A percentile compares a stretch with the other conserved stretches of the same genome.
phyloP scores from a whole-genome alignment of 441 rosid genomes.

The Eruca vesicaria region DNA sequence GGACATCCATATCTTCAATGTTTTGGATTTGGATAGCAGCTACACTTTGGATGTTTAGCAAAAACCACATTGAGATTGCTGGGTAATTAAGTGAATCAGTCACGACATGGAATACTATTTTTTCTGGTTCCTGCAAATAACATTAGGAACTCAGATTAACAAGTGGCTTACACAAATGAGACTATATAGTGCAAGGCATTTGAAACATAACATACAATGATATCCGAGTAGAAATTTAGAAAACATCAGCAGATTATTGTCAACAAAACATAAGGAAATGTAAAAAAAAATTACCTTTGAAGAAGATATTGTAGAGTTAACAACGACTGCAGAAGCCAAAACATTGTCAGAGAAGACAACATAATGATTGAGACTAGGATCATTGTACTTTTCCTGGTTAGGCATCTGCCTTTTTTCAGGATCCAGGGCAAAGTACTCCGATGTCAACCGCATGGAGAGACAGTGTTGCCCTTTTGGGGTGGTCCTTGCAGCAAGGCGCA shows the following conservation, averaged over 20 bases:
- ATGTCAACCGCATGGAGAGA: slow-evolving; percentile 81
- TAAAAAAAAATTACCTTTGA: slow-evolving; percentile 56
- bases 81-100: slow-evolving; percentile 86
- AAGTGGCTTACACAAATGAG: slow-evolving; percentile 9
- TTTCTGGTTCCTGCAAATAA: slow-evolving; percentile 69
- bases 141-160: slow-evolving; percentile 3
- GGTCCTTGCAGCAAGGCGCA: slow-evolving; percentile 81
- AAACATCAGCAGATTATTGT: not conserved
- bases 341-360: slow-evolving; percentile 84
- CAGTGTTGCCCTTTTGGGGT: slow-evolving; percentile 94
- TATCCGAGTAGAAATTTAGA: not conserved
- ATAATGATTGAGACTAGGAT: slow-evolving; percentile 65
- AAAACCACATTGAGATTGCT: slow-evolving; percentile 92
- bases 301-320: slow-evolving; percentile 72
- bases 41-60: slow-evolving; percentile 63
- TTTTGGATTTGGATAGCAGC: slow-evolving; percentile 71
- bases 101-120: slow-evolving; percentile 76
- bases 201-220: not conserved
- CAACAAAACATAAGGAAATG: not conserved
- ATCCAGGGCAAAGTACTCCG: slow-evolving; percentile 70
- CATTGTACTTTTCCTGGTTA: slow-evolving; percentile 51
- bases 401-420: slow-evolving; percentile 73
- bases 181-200: not conserved
- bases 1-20: slow-evolving; percentile 57
- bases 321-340: slow-evolving; percentile 84